A percentile compares a stretch with the other conserved stretches of the same genome.
phyloP scores from a whole-genome alignment of 306 rosid genomes.

The Elaeagnus macrophylla region DNA sequence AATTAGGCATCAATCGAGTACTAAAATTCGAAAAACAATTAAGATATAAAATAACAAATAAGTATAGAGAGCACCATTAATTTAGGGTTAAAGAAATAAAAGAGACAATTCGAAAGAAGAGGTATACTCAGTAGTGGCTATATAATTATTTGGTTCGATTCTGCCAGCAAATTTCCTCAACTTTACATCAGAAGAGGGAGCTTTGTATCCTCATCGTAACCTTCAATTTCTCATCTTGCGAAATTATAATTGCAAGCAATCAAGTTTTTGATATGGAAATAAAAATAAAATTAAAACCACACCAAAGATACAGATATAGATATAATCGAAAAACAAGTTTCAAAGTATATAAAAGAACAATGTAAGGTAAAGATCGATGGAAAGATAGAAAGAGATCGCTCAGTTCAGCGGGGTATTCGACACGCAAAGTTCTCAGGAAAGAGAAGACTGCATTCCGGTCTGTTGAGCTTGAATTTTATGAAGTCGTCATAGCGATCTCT shows the following conservation, averaged over 20 bases:
- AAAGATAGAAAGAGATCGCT: conserved; percentile 38
- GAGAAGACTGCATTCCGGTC: conserved; percentile 86
- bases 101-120: not conserved
- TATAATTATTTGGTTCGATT: conserved; percentile 54
- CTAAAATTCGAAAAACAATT: rapidly evolving
- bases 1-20: conserved; percentile 16
- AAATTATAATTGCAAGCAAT: too few relatives aligned
- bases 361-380: not conserved
- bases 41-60: too few relatives aligned
- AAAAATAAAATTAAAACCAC: too few relatives aligned
- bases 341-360: too few relatives aligned
- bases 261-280: too few relatives aligned
- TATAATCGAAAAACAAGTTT: too few relatives aligned
- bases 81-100: rapidly evolving
- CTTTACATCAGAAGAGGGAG: conserved; percentile 68
- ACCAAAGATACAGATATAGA: too few relatives aligned
- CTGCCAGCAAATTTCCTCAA: conserved; percentile 66
- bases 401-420: conserved; percentile 91
- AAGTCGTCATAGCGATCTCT: conserved; percentile 34
- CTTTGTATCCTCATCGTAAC: conserved; percentile 49
- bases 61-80: not conserved
- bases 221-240: conserved; percentile 19
- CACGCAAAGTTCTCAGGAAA: conserved; percentile 49
- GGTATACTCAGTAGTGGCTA: conserved; percentile 53
- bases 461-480: conserved; percentile 96